phyloP scores from a whole-genome alignment of 2,329 filamentous ascomycete species.

The Fusarium siculi region DNA sequence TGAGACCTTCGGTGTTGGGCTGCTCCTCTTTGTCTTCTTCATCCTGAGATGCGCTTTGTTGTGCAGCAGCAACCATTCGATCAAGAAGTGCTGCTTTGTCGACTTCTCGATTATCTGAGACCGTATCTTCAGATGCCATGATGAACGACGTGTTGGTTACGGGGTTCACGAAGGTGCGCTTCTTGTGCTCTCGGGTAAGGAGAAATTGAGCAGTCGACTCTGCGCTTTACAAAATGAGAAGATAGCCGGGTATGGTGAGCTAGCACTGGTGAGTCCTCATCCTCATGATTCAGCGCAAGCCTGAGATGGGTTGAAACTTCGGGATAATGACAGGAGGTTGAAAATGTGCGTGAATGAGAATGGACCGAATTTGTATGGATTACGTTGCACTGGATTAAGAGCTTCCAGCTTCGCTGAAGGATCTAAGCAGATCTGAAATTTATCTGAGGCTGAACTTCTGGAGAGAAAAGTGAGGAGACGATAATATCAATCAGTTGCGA shows the following conservation, averaged over 20 bases:
- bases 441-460: not conserved
- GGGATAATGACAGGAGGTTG: not conserved
- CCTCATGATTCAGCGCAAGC: not conserved
- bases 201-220: not conserved
- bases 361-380: not conserved
- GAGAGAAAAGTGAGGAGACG: not conserved
- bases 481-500: not conserved
- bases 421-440: not conserved
- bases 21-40: constrained; percentile 8
- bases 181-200: not conserved
- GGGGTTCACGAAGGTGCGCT: not conserved
- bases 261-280: not conserved
- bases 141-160: not conserved
- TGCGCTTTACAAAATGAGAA: not conserved
- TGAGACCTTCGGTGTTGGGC: constrained; percentile 49
- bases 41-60: constrained; percentile 36
- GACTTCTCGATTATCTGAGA: constrained; percentile 33
- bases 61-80: constrained; percentile 48
- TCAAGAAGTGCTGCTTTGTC: constrained; percentile 43
- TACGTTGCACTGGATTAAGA: constrained; percentile 1
- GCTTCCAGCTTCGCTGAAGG: not conserved
- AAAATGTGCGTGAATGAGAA: constrained; percentile 16
- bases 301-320: not conserved
- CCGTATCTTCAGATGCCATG: constrained; percentile 45
- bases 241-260: not conserved